Percentiles rank a stretch among this genome's conserved stretches.
Conservation (phyloP, 2,329 filamentous ascomycete genomes). For the Sclerotinia glacialis region DNA sequence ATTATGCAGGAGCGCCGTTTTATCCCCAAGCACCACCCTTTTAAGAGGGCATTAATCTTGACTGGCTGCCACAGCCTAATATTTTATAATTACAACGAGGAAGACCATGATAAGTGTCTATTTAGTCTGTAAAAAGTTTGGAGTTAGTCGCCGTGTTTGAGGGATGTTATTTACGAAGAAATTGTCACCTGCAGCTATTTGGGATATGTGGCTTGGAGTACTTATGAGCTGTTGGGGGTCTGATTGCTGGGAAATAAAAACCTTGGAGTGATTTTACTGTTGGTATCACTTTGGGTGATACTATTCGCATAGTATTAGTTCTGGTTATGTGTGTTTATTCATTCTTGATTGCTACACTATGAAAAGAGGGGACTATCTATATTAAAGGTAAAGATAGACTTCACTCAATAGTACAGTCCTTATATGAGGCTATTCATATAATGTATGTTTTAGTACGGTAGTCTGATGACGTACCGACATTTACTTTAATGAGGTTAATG, state of each 20-base stretch:
- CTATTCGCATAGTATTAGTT: too few species aligned
- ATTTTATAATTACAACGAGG: not conserved
- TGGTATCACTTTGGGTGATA: too few species aligned
- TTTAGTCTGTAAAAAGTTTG: not conserved
- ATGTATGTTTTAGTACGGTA: too few species aligned
- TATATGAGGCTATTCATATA: too few species aligned
- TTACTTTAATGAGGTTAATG: not conserved
- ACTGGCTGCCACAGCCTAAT: not conserved
- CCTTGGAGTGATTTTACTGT: not conserved
- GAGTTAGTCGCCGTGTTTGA: not conserved
- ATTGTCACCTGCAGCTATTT: not conserved
- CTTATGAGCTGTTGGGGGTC: not conserved
- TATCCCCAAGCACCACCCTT: conserved; percentile 17
- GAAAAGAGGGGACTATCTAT: too few species aligned
- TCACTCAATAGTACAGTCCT: too few species aligned
- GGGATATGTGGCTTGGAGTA: not conserved
- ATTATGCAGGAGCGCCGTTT: conserved; percentile 15
- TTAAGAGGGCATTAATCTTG: not conserved
- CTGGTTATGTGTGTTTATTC: too few species aligned
- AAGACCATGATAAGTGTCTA: not conserved
- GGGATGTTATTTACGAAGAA: not conserved
- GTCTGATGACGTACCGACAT: too few species aligned
- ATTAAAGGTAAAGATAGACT: too few species aligned
- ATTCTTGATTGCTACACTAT: too few species aligned
- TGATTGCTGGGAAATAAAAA: not conserved